Percentiles rank a stretch among this genome's conserved stretches.
These are phyloP conservation scores for Trichoderma citrinoviride DNA, from an alignment of 2,329 filamentous ascomycete species.

Conservation along the genomic window DNA sequence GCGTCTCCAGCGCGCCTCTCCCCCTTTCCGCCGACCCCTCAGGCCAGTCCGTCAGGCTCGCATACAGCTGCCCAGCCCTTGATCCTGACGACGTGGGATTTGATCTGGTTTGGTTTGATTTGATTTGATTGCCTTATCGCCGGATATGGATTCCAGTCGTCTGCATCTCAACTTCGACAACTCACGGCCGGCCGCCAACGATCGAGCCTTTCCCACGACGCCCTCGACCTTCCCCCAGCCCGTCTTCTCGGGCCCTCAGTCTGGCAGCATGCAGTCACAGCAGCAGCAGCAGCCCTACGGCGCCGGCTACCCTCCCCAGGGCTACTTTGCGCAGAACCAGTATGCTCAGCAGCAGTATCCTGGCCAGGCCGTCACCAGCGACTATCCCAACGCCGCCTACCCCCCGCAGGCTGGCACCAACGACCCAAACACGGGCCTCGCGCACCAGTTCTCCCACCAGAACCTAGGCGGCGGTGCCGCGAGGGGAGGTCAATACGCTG, in stretches of 20 bases:
- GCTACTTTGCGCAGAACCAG: slow-evolving; percentile 63
- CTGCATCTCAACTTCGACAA: slow-evolving; percentile 68
- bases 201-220: slow-evolving; percentile 77
- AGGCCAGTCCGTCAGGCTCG: slow-evolving; percentile 21
- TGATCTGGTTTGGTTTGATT: not conserved
- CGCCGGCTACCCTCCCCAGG: slow-evolving; percentile 44
- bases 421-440: slow-evolving; percentile 85
- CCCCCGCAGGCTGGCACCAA: slow-evolving; percentile 60
- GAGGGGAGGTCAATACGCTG: slow-evolving; percentile 66
- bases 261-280: slow-evolving; percentile 22
- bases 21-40: slow-evolving; percentile 21
- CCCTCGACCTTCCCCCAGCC: slow-evolving; percentile 96
- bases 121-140: slow-evolving; percentile 13
- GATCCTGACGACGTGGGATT: not conserved
- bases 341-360: slow-evolving; percentile 46
- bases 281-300: slow-evolving; percentile 46
- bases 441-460: slow-evolving; percentile 96
- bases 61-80: not conserved
- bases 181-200: slow-evolving; percentile 60
- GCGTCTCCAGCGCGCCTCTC: slow-evolving; percentile 8
- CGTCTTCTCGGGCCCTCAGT: slow-evolving; percentile 55
- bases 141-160: slow-evolving; percentile 51
- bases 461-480: slow-evolving; percentile 78
- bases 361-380: slow-evolving; percentile 41
- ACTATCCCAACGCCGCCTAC: slow-evolving; percentile 48